These are phyloP conservation scores for Eragrostis tef DNA, from an alignment of 202 grass and related monocot genomes.

Conservation along the genomic window DNA sequence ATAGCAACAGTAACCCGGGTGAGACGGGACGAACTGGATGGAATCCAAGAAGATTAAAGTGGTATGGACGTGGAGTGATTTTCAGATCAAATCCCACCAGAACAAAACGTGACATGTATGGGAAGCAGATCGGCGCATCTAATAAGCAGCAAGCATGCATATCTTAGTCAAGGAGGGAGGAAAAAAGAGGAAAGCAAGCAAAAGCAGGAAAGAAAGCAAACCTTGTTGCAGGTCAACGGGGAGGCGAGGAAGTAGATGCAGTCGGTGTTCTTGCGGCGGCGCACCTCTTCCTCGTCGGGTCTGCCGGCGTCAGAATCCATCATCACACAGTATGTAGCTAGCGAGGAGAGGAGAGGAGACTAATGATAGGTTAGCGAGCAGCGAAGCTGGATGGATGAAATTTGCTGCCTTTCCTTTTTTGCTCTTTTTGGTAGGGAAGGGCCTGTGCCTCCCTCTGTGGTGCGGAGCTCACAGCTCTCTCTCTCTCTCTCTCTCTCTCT, in stretches of 20 bases:
- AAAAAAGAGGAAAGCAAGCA: neutral
- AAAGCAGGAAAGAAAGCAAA: neutral
- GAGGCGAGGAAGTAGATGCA: constrained; percentile 81
- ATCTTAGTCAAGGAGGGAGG: neutral
- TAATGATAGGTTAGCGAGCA: too few species aligned
- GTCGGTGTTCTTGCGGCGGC: constrained; percentile 59
- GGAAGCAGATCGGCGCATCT: neutral
- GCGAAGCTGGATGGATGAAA: too few species aligned
- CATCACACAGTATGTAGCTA: neutral
- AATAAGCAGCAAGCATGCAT: neutral
- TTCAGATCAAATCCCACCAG: neutral
- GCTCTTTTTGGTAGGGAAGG: too few species aligned
- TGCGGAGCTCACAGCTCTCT: too few species aligned
- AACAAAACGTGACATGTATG: neutral
- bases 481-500: too few species aligned
- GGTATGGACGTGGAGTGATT: neutral
- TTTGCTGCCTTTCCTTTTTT: too few species aligned
- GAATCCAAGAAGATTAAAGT: neutral
- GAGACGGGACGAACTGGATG: neutral
- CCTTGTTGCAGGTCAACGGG: constrained; percentile 82
- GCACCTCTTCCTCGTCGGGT: constrained; percentile 53
- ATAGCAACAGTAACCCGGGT: too few species aligned
- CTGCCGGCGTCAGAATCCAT: constrained; percentile 54
- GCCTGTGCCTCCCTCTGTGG: too few species aligned
- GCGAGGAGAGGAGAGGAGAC: neutral